phyloP scores from a whole-genome alignment of 2,329 filamentous ascomycete species.

The Aspergillus japonicus region DNA sequence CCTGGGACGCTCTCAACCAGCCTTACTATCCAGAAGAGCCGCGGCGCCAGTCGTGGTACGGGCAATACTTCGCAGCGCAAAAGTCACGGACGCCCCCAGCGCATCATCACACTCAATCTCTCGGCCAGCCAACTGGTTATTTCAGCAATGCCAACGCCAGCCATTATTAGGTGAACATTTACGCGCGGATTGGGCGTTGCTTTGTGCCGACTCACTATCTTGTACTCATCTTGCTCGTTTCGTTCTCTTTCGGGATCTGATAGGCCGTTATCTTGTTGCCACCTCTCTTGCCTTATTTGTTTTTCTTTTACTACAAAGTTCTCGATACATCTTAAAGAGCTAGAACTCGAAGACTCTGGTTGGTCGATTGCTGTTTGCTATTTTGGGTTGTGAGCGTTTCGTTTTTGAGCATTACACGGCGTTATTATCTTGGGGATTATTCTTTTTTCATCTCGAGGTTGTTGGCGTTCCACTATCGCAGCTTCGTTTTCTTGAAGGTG shows the following conservation, averaged over 20 bases:
- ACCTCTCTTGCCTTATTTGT: constrained; percentile 3
- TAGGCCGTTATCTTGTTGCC: neutral
- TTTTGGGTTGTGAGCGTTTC: neutral
- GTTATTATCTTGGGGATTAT: neutral
- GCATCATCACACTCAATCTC: constrained; percentile 30
- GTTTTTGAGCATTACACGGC: neutral
- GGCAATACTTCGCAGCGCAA: constrained; percentile 26
- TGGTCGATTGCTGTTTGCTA: neutral
- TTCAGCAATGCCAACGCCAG: constrained; percentile 24
- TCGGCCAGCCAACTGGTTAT: constrained; percentile 28
- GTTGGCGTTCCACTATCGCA: neutral
- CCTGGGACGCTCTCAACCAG: constrained; percentile 39
- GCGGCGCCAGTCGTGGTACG: constrained; percentile 36
- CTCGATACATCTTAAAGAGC: constrained; percentile 13
- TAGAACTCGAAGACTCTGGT: constrained; percentile 4
- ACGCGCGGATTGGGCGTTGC: neutral
- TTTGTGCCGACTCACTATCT: neutral
- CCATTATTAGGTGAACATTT: constrained; percentile 18
- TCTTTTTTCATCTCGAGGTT: neutral
- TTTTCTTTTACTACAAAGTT: neutral
- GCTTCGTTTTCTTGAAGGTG: neutral
- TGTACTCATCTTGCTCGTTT: neutral
- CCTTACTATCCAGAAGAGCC: constrained; percentile 31
- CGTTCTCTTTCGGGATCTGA: neutral
- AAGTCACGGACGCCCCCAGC: constrained; percentile 22